Percentiles rank a stretch among this genome's conserved stretches.
Evolutionary conservation across 352 stramenopile species (phyloP).

Genomic region (Phytophthora pistaciae): DNA sequence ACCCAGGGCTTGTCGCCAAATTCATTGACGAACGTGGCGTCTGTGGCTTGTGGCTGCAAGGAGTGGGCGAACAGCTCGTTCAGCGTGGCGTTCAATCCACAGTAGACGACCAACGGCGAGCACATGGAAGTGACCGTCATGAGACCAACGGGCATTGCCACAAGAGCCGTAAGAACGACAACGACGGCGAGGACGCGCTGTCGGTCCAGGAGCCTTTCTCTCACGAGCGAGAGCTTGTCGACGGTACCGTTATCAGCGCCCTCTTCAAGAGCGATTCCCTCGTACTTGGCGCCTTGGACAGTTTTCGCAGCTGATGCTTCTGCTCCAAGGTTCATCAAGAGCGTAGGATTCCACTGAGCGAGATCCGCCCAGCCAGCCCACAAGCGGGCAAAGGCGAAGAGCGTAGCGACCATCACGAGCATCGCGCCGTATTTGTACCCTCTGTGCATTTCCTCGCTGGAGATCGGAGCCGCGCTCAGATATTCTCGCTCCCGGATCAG

Average conservation of each 20-base stretch:
- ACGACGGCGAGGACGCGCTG: background rate
- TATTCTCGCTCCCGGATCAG: constrained; percentile 38
- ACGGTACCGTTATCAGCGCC: background rate
- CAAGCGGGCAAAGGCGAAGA: constrained; percentile 11
- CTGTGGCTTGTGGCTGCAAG: constrained; percentile 15
- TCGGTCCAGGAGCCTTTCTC: background rate
- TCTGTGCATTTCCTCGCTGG: constrained; percentile 35
- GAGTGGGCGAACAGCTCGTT: constrained; percentile 24
- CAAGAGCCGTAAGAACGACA: constrained; percentile 3
- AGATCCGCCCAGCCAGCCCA: constrained; percentile 2
- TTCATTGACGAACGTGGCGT: constrained; percentile 2
- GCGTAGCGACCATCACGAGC: constrained; percentile 21
- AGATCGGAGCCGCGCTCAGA: constrained; percentile 38
- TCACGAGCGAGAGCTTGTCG: background rate
- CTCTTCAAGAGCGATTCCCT: constrained; percentile 11
- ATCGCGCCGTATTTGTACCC: constrained; percentile 28
- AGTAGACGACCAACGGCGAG: constrained; percentile 27
- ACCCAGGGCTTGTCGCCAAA: constrained; percentile 20
- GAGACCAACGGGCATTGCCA: background rate
- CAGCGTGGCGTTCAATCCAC: constrained; percentile 22
- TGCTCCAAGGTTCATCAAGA: background rate
- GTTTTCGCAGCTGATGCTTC: background rate
- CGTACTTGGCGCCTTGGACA: constrained; percentile 11
- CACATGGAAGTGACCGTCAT: background rate
- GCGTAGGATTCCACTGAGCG: constrained; percentile 19